Base-by-base conservation (phyloP, 495 filamentous ascomycete genomes). In the Penicillium coffeae region DNA sequence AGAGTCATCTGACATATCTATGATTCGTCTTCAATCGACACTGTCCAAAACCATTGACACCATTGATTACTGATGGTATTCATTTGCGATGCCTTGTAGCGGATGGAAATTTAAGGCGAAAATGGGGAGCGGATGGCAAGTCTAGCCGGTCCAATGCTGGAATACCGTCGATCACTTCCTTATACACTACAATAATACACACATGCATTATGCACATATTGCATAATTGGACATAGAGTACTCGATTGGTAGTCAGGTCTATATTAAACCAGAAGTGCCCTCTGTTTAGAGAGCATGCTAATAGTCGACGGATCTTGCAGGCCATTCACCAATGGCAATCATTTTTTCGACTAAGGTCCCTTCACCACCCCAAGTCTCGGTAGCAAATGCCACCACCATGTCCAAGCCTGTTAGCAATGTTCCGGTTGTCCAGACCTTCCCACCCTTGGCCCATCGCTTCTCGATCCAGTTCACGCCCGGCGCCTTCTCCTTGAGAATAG, bases 351-450 rank as follows among this genome's bases (percentile, higher is more conserved):
- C 0, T 3, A 39, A 1, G 16, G 37, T 5, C 3, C 37, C 37
- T 9, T 39, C 37, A 2, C 37, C 37, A 5, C 37, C 37, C 37
- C 37, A 39, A 19, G 0, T 39, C 37, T 39, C 12, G 3, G 12
- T 39, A 10, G 15, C 48, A 45, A 51, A 51, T 0, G 48, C 41
- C 16, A 42, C 52, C 43, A 61, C 59, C 50, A 70, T 52, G 38
- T 68, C 66, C 3, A 54, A 30, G 16, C 66, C 66, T 22, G 63
- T 66, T 37, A 64, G 35, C 50, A 70, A 16, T 2, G 56, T 51
- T 8, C 65, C 66, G 34, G 55, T 62, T 12, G 54, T 64, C 60
- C 63, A 64, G 38, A 64, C 32, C 55, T 66, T 59, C 12, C 55
- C 60, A 47, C 63, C 60, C 2, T 39, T 32, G 18, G 55, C 60